Evolutionary conservation across 2,329 filamentous ascomycete genomes (phyloP), one percentile per base, ranked within the genome.

Genomic region (Cordyceps cateniannulata): DNA sequence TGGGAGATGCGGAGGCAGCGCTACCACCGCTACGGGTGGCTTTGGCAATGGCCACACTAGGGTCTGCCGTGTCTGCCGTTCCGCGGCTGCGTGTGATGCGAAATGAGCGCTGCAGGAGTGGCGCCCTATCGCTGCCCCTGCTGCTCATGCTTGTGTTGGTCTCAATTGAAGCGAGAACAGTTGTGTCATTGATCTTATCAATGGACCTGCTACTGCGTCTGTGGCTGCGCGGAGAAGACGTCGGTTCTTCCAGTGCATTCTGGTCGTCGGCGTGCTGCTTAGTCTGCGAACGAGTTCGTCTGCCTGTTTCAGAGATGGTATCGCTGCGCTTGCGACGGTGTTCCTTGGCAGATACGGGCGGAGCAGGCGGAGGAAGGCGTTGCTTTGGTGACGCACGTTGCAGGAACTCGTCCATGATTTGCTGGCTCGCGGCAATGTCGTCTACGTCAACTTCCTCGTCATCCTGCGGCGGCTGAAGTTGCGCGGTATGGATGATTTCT

Each of bases 351-450:
- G 58, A 40, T 18, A 18, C 22, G n/a, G 58, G 49, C 22, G 25
- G 40, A 22, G 48, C 29, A 5, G 51, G 35, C 6, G 52, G 47
- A 18, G 38, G 51, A 9, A 9, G 45, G 25, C 48, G 53, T 27
- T 53, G 64, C 25, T 55, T 51, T 2, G 69, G 67, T 57, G 69
- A 68, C 1, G 42, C 24, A 32, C 67, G 66, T 49, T 70, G 69
- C 35, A 69, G 54, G 32, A 68, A 68, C 62, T 71, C 69, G 32
- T 65, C 63, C 66, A 70, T 70, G 59, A 71, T 66, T 64, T 71
- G 69, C 61, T 69, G 64, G 32, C 69, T 65, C 45, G 64, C 67
- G 20, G 59, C 66, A 42, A 66, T 57, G 7, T 29, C 49, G 25
- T 58, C 59, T 20, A 58, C 55, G 10, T 56, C 52, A 18, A 29